These are phyloP conservation scores for Pichia manshurica DNA, from an alignment of 805 yeast species.

Conservation along the genomic window DNA sequence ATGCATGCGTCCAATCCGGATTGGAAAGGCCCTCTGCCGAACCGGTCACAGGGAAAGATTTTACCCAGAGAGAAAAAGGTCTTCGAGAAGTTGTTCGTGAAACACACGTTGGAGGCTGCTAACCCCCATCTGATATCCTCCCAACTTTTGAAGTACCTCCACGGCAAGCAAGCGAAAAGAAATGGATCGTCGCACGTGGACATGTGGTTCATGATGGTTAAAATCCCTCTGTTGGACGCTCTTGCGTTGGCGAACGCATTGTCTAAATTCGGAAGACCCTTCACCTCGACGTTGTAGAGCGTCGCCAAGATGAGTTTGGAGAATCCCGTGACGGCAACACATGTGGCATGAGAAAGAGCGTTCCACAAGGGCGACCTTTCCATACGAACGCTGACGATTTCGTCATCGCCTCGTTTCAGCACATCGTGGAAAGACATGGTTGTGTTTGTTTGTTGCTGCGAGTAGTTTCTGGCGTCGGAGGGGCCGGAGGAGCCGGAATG, in stretches of 20 bases:
- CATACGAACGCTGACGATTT: conserved; percentile 48
- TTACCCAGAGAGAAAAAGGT: conserved; percentile 82
- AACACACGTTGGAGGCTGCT: conserved; percentile 90
- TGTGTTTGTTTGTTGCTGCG: not conserved
- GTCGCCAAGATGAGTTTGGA: conserved; percentile 57
- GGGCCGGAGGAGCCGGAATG: too few relatives aligned
- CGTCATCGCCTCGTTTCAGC: conserved; percentile 65
- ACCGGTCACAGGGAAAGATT: conserved; percentile 78
- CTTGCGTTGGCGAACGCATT: conserved; percentile 58
- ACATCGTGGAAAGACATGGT: conserved; percentile 67
- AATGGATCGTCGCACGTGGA: conserved; percentile 89
- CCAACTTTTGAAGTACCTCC: conserved; percentile 54
- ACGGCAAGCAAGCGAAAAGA: conserved; percentile 80
- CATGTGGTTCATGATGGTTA: conserved; percentile 93
- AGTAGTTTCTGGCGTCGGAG: too few relatives aligned
- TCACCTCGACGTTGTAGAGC: conserved; percentile 58
- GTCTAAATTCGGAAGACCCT: conserved; percentile 59
- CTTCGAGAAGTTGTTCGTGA: conserved; percentile 45
- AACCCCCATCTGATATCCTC: conserved; percentile 86
- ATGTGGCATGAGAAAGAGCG: conserved; percentile 59
- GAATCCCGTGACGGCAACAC: conserved; percentile 56
- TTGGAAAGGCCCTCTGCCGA: conserved; percentile 92
- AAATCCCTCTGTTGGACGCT: conserved; percentile 61
- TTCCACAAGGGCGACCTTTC: conserved; percentile 59
- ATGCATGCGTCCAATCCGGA: conserved; percentile 84